Percentiles rank a stretch among this genome's conserved stretches.
Conservation (phyloP, 371 early-diverging fungal species). For the Phascolomyces articulosus region DNA sequence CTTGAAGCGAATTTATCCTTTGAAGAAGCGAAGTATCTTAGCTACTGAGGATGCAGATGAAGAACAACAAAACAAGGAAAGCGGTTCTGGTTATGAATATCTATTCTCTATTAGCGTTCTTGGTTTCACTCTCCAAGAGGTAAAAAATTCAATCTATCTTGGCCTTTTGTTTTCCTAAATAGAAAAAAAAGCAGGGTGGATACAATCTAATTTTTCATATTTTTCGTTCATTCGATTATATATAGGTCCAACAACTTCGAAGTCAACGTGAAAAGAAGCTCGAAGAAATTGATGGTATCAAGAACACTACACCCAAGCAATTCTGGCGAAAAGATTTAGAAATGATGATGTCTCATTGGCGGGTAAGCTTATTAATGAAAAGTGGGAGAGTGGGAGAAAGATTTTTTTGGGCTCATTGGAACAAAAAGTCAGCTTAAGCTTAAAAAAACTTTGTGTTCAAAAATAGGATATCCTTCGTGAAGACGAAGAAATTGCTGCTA, state of each 20-base stretch:
- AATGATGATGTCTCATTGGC: constrained; percentile 76
- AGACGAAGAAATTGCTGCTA: constrained; percentile 27
- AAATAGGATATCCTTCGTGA: constrained; percentile 26
- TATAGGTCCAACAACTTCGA: constrained; percentile 75
- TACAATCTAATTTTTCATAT: background rate
- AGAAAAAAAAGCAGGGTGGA: background rate
- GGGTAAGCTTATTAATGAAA: constrained; percentile 30
- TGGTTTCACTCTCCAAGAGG: constrained; percentile 92
- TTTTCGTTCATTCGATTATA: constrained; percentile 1
- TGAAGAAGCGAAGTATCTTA: constrained; percentile 43
- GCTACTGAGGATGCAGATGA: constrained; percentile 51
- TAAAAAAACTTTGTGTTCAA: background rate
- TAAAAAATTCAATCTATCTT: constrained; percentile 15
- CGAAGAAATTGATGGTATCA: constrained; percentile 72
- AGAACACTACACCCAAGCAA: constrained; percentile 72
- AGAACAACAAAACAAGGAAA: constrained; percentile 13
- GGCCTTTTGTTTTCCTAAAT: background rate
- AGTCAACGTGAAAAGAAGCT: constrained; percentile 75
- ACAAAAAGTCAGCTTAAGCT: background rate
- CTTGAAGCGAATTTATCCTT: constrained; percentile 65
- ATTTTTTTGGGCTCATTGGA: background rate
- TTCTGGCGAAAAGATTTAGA: constrained; percentile 96
- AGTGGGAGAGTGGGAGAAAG: background rate
- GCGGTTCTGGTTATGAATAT: constrained; percentile 87
- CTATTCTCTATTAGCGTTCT: constrained; percentile 94